These are phyloP conservation scores for Alternaria brassicicola DNA, from an alignment of 2,329 filamentous ascomycete species.

Conservation along the genomic window DNA sequence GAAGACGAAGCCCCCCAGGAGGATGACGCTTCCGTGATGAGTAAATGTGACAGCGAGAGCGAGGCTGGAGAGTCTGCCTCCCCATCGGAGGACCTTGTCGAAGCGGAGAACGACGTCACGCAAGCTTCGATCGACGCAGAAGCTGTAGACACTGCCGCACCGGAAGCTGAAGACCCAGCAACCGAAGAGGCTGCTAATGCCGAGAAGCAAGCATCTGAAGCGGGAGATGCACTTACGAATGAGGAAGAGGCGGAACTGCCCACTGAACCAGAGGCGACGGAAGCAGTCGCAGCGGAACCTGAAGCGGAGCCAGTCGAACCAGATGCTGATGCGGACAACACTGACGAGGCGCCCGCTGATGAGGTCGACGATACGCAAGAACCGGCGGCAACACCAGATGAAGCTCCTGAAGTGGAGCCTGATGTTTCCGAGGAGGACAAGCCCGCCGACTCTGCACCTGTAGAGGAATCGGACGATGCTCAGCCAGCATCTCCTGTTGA, in stretches of 20 bases:
- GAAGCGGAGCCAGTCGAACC: not conserved
- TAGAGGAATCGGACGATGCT: not conserved
- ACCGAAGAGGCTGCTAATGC: slow-evolving; percentile 1
- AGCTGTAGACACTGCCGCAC: not conserved
- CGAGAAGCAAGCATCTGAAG: not conserved
- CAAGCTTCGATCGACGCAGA: not conserved
- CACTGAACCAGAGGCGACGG: slow-evolving; percentile 6
- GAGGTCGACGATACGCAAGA: not conserved
- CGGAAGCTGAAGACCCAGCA: not conserved
- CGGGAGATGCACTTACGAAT: not conserved
- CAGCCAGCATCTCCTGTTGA: not conserved
- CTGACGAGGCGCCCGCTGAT: not conserved
- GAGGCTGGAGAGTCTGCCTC: not conserved
- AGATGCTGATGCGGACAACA: not conserved
- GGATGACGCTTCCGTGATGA: not conserved
- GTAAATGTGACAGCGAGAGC: not conserved
- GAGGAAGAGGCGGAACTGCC: not conserved
- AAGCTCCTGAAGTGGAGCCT: not conserved
- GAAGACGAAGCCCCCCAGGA: not conserved
- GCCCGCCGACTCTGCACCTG: not conserved
- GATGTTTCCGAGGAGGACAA: not conserved
- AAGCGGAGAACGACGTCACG: not conserved
- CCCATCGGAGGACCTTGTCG: not conserved
- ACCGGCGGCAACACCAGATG: not conserved
- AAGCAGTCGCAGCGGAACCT: not conserved